phyloP scores from a whole-genome alignment of 768 basidiomycete genomes.

The Rhizopogon rudus region DNA sequence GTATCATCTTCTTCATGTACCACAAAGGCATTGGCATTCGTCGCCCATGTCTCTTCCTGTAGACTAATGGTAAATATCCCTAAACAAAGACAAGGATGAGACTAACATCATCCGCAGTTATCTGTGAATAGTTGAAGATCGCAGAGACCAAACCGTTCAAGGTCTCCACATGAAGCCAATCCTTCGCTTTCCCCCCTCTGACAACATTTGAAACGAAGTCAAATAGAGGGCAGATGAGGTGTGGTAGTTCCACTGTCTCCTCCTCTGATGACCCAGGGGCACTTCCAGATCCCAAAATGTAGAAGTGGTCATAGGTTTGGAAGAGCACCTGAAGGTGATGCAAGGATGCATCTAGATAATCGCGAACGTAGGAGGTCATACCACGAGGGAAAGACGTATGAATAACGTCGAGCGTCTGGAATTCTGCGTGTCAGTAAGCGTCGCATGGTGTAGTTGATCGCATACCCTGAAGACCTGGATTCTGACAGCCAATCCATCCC shows the following conservation, averaged over 20 bases:
- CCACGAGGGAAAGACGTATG: slow-evolving; percentile 78
- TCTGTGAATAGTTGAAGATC: slow-evolving; percentile 72
- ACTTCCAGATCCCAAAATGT: slow-evolving; percentile 50
- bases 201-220: slow-evolving; percentile 72
- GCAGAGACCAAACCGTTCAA: slow-evolving; percentile 45
- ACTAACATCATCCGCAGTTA: slow-evolving; percentile 86
- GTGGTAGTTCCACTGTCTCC: slow-evolving; percentile 67
- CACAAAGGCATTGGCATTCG: slow-evolving; percentile 87
- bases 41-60: slow-evolving; percentile 89
- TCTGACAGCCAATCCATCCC: slow-evolving; percentile 79
- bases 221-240: slow-evolving; percentile 72
- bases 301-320: slow-evolving; percentile 57
- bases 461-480: slow-evolving; percentile 83
- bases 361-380: slow-evolving; percentile 56
- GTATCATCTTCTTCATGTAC: slow-evolving; percentile 94
- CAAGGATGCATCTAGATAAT: slow-evolving; percentile 55
- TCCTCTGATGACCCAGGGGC: slow-evolving; percentile 70
- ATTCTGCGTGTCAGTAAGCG: not conserved
- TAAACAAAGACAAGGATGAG: not conserved
- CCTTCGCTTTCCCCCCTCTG: slow-evolving; percentile 58
- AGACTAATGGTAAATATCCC: slow-evolving; percentile 3
- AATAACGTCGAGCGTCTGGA: slow-evolving; percentile 74
- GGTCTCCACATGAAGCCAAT: slow-evolving; percentile 55
- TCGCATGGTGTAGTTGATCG: not conserved
- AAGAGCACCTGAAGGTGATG: slow-evolving; percentile 55